phyloP scores from a whole-genome alignment of 257 asterid genomes.

The Primulina huaijiensis region DNA sequence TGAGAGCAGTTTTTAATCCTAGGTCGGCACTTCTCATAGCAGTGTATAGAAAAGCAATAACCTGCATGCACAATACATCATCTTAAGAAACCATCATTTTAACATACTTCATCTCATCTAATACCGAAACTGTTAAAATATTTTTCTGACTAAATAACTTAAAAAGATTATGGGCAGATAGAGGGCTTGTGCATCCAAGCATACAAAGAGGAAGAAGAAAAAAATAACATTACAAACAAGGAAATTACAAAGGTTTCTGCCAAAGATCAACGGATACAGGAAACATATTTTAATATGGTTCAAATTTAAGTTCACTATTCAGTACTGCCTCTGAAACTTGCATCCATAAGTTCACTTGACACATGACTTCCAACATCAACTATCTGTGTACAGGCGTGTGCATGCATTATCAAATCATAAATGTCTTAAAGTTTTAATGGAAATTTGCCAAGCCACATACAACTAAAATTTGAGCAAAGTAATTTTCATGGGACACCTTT shows the following conservation, averaged over 20 bases:
- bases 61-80: constrained; percentile 45
- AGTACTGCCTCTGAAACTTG: neutral
- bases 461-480: neutral
- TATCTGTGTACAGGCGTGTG: neutral
- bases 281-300: constrained; percentile 5
- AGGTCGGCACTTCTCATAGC: constrained; percentile 88
- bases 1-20: constrained; percentile 83
- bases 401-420: constrained; percentile 13
- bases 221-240: constrained; percentile 6
- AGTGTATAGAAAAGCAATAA: constrained; percentile 81
- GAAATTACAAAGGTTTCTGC: constrained; percentile 9
- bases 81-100: constrained; percentile 23
- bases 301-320: too few species aligned
- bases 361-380: neutral
- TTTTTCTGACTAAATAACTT: constrained; percentile 8
- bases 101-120: constrained; percentile 3
- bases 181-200: constrained; percentile 7
- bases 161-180: constrained; percentile 11
- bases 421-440: neutral
- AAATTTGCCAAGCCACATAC: constrained; percentile 2
- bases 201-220: constrained; percentile 13
- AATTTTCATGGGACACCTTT: neutral
- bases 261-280: neutral
- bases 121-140: neutral
- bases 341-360: constrained; percentile 5